These are phyloP conservation scores for Fusarium anguioides DNA, from an alignment of 2,329 filamentous ascomycete species.

Conservation along the genomic window DNA sequence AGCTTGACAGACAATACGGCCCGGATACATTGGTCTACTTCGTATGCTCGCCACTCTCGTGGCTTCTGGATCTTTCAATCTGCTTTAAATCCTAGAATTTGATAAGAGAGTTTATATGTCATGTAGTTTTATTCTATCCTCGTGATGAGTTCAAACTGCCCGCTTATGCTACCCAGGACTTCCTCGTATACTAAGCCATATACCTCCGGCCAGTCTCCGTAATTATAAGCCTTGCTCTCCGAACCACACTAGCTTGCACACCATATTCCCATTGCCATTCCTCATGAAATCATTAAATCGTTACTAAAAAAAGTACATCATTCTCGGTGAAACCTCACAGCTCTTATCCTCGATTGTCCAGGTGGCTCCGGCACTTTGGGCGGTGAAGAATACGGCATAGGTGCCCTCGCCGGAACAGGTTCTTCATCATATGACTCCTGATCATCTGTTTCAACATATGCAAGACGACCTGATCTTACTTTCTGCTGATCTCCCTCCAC, in stretches of 20 bases:
- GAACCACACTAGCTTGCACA: not conserved
- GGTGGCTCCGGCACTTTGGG: slow-evolving; percentile 1
- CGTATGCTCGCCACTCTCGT: no score
- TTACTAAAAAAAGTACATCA: not conserved
- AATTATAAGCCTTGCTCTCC: not conserved
- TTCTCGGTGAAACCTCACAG: not conserved
- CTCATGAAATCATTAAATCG: not conserved
- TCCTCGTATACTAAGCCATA: no score
- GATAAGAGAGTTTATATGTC: no score
- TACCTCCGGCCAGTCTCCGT: no score
- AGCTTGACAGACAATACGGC: no score
- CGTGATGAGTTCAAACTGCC: no score
- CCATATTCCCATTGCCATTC: not conserved
- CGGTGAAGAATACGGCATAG: not conserved
- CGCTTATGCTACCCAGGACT: no score
- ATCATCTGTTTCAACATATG: slow-evolving; percentile 1
- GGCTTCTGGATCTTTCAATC: no score
- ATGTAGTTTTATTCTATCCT: no score
- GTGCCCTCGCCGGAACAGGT: not conserved
- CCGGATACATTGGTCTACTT: no score
- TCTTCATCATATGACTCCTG: not conserved
- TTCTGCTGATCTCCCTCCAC: not conserved
- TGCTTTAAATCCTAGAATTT: no score
- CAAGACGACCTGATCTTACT: not conserved
- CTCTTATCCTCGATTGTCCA: not conserved